Base-by-base conservation (phyloP, 352 stramenopile genomes). In the Phytophthora parvispora region DNA sequence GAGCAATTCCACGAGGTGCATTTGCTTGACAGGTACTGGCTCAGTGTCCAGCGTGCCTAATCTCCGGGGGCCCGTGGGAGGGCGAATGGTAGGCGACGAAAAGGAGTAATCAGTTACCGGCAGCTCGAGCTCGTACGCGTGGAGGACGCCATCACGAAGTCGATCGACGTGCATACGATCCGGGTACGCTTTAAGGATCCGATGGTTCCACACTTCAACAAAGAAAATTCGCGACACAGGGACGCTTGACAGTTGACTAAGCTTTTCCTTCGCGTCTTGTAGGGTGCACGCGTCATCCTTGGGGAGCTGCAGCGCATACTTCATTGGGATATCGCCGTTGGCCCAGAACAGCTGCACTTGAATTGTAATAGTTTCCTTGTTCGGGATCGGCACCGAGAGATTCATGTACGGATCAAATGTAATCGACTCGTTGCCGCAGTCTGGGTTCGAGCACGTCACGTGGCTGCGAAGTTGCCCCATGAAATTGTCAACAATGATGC, bases 371-470 rank as follows among this genome's bases (percentile, higher is more conserved):
- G 59, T 82, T 27, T 93, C 87, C 29, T 92, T 74, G 32, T 57
- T 92, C 13, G 89, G 89, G n/a, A 98, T 92, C 15, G 93, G 93
- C 20, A 98, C 83, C 0, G 90, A 97, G 5, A 98, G 71, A 61
- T 72, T 95, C 87, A 97, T 94, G 60, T 92, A 98, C 2, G 93
- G 90, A 60, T 98, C 93, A 64, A 97, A 98, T 0, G 86, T 95
- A 55, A 96, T 84, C 20, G 84, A 96, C 52, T 95, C 80, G 54
- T 96, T 82, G 0, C 75, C 67, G 56, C 93, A 98, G 9, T 81
- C 68, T 6, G 82, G 71, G 58, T 95, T 85, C 2, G 80, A 90
- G 53, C 93, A 98, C 51, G 87, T 94, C 49, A 98, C 82, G 47
- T 97, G 88, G 58, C 84, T 96, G 15, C 91, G 86, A 20, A 98